Conservation (phyloP, 1,284 basidiomycete species). For the Porogramme epimiltina region DNA sequence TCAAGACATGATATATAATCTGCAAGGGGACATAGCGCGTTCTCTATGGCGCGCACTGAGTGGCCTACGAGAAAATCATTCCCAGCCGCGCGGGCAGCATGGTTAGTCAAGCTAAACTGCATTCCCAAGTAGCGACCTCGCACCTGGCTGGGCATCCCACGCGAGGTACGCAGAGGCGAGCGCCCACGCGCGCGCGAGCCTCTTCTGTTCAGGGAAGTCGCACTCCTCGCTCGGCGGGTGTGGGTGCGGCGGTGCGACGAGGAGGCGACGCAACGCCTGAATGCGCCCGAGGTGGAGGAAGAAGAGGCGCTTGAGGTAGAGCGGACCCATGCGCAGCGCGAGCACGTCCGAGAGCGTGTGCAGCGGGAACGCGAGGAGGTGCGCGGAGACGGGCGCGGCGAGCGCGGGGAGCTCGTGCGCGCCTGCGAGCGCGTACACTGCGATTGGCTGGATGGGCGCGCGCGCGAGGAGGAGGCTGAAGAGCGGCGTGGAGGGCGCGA, state of each 20-base stretch:
- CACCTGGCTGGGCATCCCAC: conserved; percentile 40
- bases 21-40: conserved; percentile 33
- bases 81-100: no score
- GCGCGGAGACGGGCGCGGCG: conserved; percentile 36
- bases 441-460: conserved; percentile 37
- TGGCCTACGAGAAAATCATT: neutral
- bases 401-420: conserved; percentile 34
- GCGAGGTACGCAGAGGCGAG: conserved; percentile 39
- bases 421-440: conserved; percentile 37
- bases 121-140: neutral
- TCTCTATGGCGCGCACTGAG: conserved; percentile 33
- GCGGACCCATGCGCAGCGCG: conserved; percentile 34
- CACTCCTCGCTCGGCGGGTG: conserved; percentile 36
- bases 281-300: conserved; percentile 41
- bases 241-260: conserved; percentile 38
- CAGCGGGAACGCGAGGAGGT: conserved; percentile 36
- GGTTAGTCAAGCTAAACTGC: no score
- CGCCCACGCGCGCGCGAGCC: conserved; percentile 40
- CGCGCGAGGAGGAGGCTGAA: conserved; percentile 34
- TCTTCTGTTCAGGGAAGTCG: conserved; percentile 40
- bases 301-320: conserved; percentile 39
- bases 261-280: conserved; percentile 39
- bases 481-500: conserved; percentile 29
- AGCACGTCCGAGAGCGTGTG: conserved; percentile 32
- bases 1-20: conserved; percentile 41